phyloP scores from a whole-genome alignment of 495 filamentous ascomycete species.

The Penicillium diatomitis region DNA sequence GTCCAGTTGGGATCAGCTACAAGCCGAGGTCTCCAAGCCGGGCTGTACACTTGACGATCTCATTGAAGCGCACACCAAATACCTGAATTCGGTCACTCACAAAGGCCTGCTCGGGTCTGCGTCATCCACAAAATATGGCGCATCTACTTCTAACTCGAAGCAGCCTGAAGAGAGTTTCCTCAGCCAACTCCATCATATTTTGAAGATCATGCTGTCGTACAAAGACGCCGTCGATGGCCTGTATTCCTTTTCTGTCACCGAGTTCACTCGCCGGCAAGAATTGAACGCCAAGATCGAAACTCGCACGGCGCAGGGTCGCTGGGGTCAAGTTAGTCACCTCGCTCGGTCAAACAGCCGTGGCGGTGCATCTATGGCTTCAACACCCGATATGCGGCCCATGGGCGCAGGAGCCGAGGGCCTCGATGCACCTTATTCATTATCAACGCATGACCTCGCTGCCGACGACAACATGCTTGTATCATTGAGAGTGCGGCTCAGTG shows the following conservation, averaged over 20 bases:
- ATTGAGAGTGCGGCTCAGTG: slow-evolving; percentile 58
- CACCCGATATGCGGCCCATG: slow-evolving; percentile 19
- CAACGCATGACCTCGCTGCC: slow-evolving; percentile 22
- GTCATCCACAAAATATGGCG: slow-evolving; percentile 29
- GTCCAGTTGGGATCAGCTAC: slow-evolving; percentile 80
- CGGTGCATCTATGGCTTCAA: slow-evolving; percentile 20
- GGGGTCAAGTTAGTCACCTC: slow-evolving; percentile 46
- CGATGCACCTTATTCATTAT: slow-evolving; percentile 24
- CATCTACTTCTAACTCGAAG: slow-evolving; percentile 33
- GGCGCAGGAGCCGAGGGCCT: slow-evolving; percentile 21
- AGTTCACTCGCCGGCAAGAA: slow-evolving; percentile 88
- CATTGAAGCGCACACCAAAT: slow-evolving; percentile 81
- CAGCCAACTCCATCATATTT: slow-evolving; percentile 78
- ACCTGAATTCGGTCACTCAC: slow-evolving; percentile 88
- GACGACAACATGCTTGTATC: slow-evolving; percentile 67
- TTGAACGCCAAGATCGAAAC: slow-evolving; percentile 61
- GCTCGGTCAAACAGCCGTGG: slow-evolving; percentile 17
- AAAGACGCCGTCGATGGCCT: slow-evolving; percentile 89
- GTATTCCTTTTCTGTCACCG: slow-evolving; percentile 86
- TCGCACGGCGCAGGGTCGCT: slow-evolving; percentile 50
- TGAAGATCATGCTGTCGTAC: slow-evolving; percentile 91
- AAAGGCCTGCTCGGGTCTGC: slow-evolving; percentile 84
- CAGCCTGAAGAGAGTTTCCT: slow-evolving; percentile 77
- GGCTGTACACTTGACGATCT: slow-evolving; percentile 90
- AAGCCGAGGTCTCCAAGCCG: slow-evolving; percentile 67